These are phyloP conservation scores for Rosa hybrid DNA, from an alignment of 331 rosid genomes.

Conservation along the genomic window DNA sequence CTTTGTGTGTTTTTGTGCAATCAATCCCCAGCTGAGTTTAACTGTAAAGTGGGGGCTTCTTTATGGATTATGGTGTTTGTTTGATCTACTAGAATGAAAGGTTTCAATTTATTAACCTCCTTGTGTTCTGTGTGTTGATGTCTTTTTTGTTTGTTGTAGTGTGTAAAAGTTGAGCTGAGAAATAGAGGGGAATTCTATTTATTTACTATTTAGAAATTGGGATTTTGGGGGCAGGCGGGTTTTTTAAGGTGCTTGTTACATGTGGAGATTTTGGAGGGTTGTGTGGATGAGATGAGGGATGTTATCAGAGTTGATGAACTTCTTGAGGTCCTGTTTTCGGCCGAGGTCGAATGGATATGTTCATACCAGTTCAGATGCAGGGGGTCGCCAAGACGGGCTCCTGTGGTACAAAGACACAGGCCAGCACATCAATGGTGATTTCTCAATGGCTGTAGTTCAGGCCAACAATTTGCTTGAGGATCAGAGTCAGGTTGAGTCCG, in stretches of 20 bases:
- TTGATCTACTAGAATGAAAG: conserved; percentile 15
- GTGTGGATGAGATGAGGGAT: conserved; percentile 98
- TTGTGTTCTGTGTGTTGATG: conserved; percentile 31
- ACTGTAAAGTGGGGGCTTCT: conserved; percentile 34
- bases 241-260: conserved; percentile 45
- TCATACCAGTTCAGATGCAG: conserved; percentile 61
- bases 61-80: conserved; percentile 23
- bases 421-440: conserved; percentile 84
- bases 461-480: conserved; percentile 99
- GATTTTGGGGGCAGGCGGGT: conserved; percentile 25
- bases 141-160: conserved; percentile 35
- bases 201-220: conserved; percentile 23
- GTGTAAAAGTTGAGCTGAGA: conserved; percentile 34
- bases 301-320: conserved; percentile 87
- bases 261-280: conserved; percentile 78
- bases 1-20: conserved; percentile 22
- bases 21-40: conserved; percentile 28
- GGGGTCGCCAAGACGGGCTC: conserved; percentile 86
- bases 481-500: conserved; percentile 98
- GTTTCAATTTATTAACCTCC: conserved; percentile 20
- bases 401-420: conserved; percentile 96
- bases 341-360: conserved; percentile 67
- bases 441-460: conserved; percentile 97
- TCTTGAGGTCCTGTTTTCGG: conserved; percentile 93
- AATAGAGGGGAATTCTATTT: conserved; percentile 21